Base-by-base conservation (phyloP, 2,329 filamentous ascomycete species). In the Drechslerella dactyloides region DNA sequence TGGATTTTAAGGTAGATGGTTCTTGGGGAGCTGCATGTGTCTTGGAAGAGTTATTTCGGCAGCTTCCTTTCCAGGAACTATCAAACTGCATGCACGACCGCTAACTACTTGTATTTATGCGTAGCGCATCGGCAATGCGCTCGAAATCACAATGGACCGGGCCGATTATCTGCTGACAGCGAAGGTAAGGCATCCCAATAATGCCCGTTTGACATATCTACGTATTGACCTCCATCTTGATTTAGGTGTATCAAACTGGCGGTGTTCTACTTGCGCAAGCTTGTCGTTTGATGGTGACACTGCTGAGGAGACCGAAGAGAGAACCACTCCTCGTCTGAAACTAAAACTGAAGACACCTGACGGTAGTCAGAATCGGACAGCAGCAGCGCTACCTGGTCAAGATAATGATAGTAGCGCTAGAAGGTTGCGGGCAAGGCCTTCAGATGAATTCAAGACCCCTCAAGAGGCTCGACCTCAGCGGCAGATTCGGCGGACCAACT, bases 91-190 rank as follows among this genome's bases (percentile, higher is more conserved):
- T 37, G 35, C 17, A 15, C n/a, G 37, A 4, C 5, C 11, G 15
- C 2, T 30, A 2, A n/a, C 50, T 53, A 30, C 27, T 23, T 15
- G 7, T 8, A n/a, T 13, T 52, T 63, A 77, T 78, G 78, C 82
- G 78, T 82, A 96, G 93, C 92, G 77, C 93, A 97, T 82, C 88
- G 89, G 79, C 89, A 94, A 84, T 97, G 93, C 81, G 93, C 91
- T 68, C 87, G 89, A 78, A 86, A 89, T 78, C 85, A 86, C 78
- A 85, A 84, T 74, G 84, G 86, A 73, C 84, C 88, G 79, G 85
- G 90, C 51, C 77, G 78, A 46, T 77, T 75, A 33, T 78, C 79
- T 21, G 77, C 76, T 15, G 79, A 78, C 1, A 78, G 77, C 21
- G 76, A 75, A 60, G 69, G 76, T 74, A 55, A 73, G 70, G 68